Evolutionary conservation across 2,329 filamentous ascomycete genomes (phyloP).

Genomic region (Fusarium tuaranense): DNA sequence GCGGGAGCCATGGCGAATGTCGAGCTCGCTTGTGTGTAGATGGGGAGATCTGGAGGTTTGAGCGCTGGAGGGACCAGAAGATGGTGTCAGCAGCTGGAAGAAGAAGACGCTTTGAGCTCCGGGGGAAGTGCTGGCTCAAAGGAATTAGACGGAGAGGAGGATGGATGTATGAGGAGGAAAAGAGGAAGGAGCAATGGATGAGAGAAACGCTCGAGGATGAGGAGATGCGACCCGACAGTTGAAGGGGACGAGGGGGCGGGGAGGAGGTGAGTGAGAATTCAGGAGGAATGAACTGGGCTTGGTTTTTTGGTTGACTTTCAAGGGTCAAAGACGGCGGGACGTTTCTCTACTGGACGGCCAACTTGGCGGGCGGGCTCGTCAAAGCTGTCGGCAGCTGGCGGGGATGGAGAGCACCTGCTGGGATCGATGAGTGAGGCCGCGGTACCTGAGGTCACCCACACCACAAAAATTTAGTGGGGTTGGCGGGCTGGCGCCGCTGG

Average conservation of each 20-base stretch:
- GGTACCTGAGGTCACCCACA: conserved; percentile 36
- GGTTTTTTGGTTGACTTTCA: conserved; percentile 45
- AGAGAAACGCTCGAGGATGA: conserved; percentile 40
- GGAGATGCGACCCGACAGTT: conserved; percentile 40
- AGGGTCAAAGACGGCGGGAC: conserved; percentile 40
- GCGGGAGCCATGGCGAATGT: conserved; percentile 64
- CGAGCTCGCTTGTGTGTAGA: conserved; percentile 40
- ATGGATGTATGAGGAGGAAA: conserved; percentile 39
- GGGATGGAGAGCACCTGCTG: conserved; percentile 10
- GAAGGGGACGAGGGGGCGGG: conserved; percentile 35
- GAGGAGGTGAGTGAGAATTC: conserved; percentile 44
- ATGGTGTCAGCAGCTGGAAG: conserved; percentile 40
- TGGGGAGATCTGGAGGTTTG: conserved; percentile 24
- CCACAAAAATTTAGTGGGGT: conserved; percentile 44
- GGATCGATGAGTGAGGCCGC: conserved; percentile 7
- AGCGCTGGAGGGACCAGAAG: conserved; percentile 38
- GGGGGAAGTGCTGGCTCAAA: conserved; percentile 38
- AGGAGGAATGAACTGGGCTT: conserved; percentile 45
- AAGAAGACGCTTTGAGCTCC: conserved; percentile 44
- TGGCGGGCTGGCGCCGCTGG: conserved; percentile 37
- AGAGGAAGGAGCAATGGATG: conserved; percentile 33
- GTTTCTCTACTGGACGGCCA: conserved; percentile 25
- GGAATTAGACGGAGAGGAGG: conserved; percentile 41
- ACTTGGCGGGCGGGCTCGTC: conserved; percentile 6
- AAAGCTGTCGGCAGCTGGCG: conserved; percentile 23